Percentiles rank a stretch among this genome's conserved stretches.
phyloP scores from a whole-genome alignment of 192 early-diverging fungal species.

The Bifiguratus adelaidae region DNA sequence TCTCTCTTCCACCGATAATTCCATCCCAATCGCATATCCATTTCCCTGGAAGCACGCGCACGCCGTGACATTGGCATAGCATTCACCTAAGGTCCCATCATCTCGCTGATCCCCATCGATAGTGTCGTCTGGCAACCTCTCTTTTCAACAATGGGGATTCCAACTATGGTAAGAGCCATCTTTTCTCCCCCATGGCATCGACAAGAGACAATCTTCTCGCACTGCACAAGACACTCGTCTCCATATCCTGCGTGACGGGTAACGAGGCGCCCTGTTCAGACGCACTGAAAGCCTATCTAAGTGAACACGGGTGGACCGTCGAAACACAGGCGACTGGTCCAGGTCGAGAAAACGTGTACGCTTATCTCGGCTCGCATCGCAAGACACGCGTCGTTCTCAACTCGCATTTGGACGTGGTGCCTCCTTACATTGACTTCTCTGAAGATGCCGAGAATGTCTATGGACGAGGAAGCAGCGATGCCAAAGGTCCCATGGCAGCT shows the following conservation, averaged over 20 bases:
- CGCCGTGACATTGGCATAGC: too few relatives aligned
- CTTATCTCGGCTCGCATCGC: conserved; percentile 20
- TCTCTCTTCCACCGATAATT: too few relatives aligned
- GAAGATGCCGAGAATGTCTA: conserved; percentile 29
- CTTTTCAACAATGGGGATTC: too few relatives aligned
- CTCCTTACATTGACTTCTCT: conserved; percentile 28
- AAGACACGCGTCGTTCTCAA: conserved; percentile 23
- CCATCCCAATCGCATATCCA: too few relatives aligned
- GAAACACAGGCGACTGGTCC: conserved; percentile 13
- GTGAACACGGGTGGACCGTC: conserved; percentile 24
- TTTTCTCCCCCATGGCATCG: neutral
- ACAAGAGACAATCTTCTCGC: neutral
- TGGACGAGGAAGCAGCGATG: conserved; percentile 31
- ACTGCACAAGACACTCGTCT: neutral
- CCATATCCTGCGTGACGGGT: neutral
- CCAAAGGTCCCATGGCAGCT: conserved; percentile 32
- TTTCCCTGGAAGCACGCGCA: too few relatives aligned
- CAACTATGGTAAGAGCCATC: too few relatives aligned
- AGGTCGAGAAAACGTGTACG: conserved; percentile 31
- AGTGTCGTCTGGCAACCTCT: too few relatives aligned
- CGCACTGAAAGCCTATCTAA: conserved; percentile 16
- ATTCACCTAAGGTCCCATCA: too few relatives aligned
- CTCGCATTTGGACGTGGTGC: conserved; percentile 37
- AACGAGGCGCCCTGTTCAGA: conserved; percentile 2
- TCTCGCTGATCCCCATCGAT: too few relatives aligned